These are phyloP conservation scores for Lyophyllum atratum DNA, from an alignment of 768 basidiomycete species.

Conservation along the genomic window DNA sequence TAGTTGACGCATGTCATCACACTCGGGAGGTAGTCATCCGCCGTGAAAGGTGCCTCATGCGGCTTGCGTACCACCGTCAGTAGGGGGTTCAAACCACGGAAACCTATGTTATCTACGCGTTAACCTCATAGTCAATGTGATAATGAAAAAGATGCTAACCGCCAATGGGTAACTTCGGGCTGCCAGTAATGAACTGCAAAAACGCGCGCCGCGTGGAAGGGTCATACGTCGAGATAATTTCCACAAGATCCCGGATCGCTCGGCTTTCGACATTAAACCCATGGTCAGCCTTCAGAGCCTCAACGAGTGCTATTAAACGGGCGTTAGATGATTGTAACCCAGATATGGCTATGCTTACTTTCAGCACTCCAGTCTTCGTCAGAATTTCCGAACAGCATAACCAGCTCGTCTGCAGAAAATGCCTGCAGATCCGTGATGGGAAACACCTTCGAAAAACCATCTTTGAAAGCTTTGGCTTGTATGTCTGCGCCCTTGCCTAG, in stretches of 20 bases:
- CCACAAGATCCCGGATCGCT: conserved; percentile 84
- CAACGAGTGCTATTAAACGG: conserved; percentile 66
- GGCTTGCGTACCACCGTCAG: conserved; percentile 97
- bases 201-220: conserved; percentile 75
- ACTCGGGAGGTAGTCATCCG: conserved; percentile 94
- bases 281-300: conserved; percentile 95
- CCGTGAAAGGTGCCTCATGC: conserved; percentile 85
- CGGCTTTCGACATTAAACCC: conserved; percentile 96
- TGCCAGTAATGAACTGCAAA: conserved; percentile 96
- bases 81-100: conserved; percentile 91
- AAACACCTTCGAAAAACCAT: conserved; percentile 96
- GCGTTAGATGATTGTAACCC: conserved; percentile 11
- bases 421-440: conserved; percentile 87
- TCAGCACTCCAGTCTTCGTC: conserved; percentile 98
- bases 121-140: neutral
- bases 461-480: conserved; percentile 90
- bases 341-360: conserved; percentile 53
- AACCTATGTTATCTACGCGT: conserved; percentile 52
- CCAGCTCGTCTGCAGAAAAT: conserved; percentile 94
- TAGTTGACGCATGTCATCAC: conserved; percentile 99
- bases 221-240: conserved; percentile 85
- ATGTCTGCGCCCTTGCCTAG: conserved; percentile 76
- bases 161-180: conserved; percentile 94
- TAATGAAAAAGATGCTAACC: conserved; percentile 45
- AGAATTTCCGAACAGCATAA: conserved; percentile 92